Base-by-base conservation (phyloP, 2,329 filamentous ascomycete species). In the Sclerotinia borealis region DNA sequence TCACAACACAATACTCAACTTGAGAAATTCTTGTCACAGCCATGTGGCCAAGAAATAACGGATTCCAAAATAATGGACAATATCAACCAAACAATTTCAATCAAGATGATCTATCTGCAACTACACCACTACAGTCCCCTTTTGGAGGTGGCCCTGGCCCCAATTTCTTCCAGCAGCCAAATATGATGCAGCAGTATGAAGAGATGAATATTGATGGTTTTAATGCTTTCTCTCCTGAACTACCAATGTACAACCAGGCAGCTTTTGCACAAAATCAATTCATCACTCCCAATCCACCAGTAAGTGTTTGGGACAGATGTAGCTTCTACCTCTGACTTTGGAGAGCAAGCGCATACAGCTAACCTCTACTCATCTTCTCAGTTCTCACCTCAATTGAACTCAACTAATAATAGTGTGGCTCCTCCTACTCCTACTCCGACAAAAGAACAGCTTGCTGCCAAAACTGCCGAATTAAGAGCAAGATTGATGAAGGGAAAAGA, bases 391-490 rank as follows among this genome's bases (percentile, higher is more conserved):
- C 48, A 64, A 22, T 68, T 66, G 59, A 69, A 64, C 59, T 43
- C 60, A 9, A 62, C 63, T 61, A 66, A 62, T 63, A n/a, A 50
- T 29, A 63, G 65, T 49, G 45, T 25, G 11, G 49, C 63, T 15
- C 45, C 61, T 52, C 45, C 51, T 47, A 60, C 66, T 22, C 54
- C 62, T 34, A 27, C 63, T 29, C 68, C 65, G 36, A 66, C 67
- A 63, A 63, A 66, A 36, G 63, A 66, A n/a, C 67, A 70, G 43
- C 68, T 74, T 34, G 71, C 68, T 60, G 67, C 68, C 17, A 67
- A 71, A 68, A 72, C 72, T 27, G 71, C 69, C 48, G 70, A 74
- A 67, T 55, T 75, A 36, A 75, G 73, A 52, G 72, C 71, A 47
- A 61, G 71, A 61, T 61, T 75, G 31, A 51, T 75, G 52, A 72